Conservation (phyloP, 345 rosid genomes). For the Salix viminalis region DNA sequence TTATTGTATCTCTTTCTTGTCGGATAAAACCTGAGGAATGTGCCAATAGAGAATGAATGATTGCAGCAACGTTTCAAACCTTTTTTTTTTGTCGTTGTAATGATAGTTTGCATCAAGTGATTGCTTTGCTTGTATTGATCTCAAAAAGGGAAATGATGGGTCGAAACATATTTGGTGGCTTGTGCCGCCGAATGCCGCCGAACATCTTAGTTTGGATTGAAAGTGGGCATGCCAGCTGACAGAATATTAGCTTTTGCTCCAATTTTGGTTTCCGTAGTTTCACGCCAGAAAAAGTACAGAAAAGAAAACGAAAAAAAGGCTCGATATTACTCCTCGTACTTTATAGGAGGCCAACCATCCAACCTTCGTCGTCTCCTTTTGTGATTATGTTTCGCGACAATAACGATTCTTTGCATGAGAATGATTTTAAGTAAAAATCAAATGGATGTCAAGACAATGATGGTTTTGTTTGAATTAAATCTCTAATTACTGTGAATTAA, state of each 20-base stretch:
- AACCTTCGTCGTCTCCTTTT: background rate
- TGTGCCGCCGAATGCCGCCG: background rate
- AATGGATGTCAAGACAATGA: background rate
- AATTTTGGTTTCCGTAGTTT: background rate
- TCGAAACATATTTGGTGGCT: background rate
- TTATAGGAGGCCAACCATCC: background rate
- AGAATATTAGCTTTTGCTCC: background rate
- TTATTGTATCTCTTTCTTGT: background rate
- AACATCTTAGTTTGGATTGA: background rate
- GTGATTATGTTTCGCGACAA: background rate
- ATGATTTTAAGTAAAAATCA: background rate
- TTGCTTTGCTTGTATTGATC: background rate
- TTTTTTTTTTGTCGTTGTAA: background rate
- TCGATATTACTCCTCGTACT: too few species aligned
- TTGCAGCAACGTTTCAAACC: background rate
- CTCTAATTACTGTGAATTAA: too few species aligned
- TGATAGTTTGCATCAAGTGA: background rate
- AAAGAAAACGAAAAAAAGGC: too few species aligned
- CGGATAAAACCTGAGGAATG: background rate
- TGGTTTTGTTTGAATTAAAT: too few species aligned
- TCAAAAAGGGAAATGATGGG: background rate
- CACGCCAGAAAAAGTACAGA: background rate
- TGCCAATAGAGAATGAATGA: background rate
- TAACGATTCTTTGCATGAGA: background rate
- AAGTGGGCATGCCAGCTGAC: background rate